Conservation (phyloP, 1,139 yeast genomes). For the Candida sojae region DNA sequence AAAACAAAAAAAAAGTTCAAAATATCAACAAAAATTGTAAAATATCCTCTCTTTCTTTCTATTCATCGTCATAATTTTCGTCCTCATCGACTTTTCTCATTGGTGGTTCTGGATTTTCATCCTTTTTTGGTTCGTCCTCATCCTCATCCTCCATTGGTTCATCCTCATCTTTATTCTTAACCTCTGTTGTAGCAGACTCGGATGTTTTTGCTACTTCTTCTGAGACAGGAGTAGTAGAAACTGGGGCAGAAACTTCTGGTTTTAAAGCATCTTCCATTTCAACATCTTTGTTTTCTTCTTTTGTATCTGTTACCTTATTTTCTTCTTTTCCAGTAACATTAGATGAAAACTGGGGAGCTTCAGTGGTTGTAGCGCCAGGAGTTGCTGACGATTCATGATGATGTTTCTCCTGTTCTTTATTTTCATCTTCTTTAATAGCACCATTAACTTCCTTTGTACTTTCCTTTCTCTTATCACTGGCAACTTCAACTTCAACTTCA, state of each 20-base stretch:
- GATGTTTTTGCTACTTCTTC: constrained; percentile 7
- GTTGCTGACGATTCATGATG: constrained; percentile 11
- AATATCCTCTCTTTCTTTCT: constrained; percentile 10
- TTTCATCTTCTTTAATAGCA: neutral
- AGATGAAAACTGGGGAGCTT: constrained; percentile 24
- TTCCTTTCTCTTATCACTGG: neutral
- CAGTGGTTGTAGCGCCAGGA: constrained; percentile 6
- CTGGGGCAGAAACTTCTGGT: constrained; percentile 9
- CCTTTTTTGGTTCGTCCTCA: constrained; percentile 22
- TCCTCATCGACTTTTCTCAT: constrained; percentile 81
- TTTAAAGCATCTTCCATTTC: constrained; percentile 4
- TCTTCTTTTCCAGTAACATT: constrained; percentile 22
- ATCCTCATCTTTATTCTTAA: constrained; percentile 28
- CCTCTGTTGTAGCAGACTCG: neutral
- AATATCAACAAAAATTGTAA: neutral
- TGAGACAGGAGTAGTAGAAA: constrained; percentile 6
- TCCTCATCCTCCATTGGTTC: constrained; percentile 38
- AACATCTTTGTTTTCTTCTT: constrained; percentile 3
- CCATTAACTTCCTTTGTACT: constrained; percentile 1
- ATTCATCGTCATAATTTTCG: constrained; percentile 79
- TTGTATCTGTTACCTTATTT: constrained; percentile 1
- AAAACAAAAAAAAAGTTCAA: neutral
- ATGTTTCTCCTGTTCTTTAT: constrained; percentile 3
- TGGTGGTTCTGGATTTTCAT: constrained; percentile 57
- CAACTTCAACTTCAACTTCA: neutral